Evolutionary conservation across 2,329 filamentous ascomycete genomes (phyloP).

Genomic region (Xylaria sp.): DNA sequence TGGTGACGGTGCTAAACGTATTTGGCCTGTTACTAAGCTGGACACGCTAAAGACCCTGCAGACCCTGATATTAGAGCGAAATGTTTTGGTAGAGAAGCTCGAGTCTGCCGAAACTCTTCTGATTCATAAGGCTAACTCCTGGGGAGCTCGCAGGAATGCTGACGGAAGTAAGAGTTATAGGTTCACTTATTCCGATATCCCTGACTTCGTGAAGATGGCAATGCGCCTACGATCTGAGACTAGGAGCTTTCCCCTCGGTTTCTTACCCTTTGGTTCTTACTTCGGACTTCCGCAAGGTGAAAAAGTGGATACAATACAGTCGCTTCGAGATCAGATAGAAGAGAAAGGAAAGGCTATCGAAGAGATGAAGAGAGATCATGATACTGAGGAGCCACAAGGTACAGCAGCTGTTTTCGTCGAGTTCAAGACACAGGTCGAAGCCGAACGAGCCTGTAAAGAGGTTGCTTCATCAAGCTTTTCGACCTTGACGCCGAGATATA

Average conservation of each 20-base stretch:
- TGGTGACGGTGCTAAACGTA: constrained; percentile 78
- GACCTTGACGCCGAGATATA: constrained; percentile 43
- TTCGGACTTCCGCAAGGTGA: constrained; percentile 58
- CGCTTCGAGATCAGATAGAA: constrained; percentile 74
- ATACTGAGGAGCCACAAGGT: constrained; percentile 39
- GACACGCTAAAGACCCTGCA: constrained; percentile 80
- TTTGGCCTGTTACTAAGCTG: constrained; percentile 85
- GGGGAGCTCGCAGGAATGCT: constrained; percentile 56
- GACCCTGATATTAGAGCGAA: constrained; percentile 79
- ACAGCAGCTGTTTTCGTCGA: constrained; percentile 89
- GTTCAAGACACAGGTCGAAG: constrained; percentile 82
- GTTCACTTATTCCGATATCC: constrained; percentile 37
- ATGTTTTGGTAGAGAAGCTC: constrained; percentile 78
- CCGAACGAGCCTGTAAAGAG: constrained; percentile 82
- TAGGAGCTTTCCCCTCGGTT: constrained; percentile 62
- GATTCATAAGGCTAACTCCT: constrained; percentile 76
- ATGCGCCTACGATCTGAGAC: constrained; percentile 65
- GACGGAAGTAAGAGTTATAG: constrained; percentile 20
- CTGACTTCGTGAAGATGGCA: constrained; percentile 41
- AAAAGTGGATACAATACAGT: constrained; percentile 90
- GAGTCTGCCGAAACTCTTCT: constrained; percentile 86
- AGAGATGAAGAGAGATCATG: constrained; percentile 51
- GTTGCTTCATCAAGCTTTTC: constrained; percentile 41
- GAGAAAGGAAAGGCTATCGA: constrained; percentile 51
- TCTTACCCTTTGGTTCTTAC: constrained; percentile 55